Conservation (phyloP, 306 rosid species). For the Trifolium repens region DNA sequence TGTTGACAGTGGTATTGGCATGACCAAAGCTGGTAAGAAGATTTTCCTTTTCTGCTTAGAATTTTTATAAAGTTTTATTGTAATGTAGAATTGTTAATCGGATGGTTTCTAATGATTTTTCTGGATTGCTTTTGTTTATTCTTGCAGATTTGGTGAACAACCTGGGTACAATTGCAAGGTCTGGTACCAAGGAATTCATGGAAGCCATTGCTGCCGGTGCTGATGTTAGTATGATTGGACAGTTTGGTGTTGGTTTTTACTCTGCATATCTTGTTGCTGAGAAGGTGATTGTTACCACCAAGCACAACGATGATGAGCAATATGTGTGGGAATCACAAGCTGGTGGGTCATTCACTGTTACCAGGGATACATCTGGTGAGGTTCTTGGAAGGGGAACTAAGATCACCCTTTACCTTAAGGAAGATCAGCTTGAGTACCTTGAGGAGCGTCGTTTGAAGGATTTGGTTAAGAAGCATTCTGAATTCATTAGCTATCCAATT, state of each 20-base stretch:
- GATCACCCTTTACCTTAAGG: slow-evolving; percentile 73
- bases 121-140: not conserved
- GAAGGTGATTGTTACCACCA: slow-evolving; percentile 74
- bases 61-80: not conserved
- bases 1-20: slow-evolving; percentile 86
- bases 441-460: slow-evolving; percentile 90
- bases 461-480: slow-evolving; percentile 85
- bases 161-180: slow-evolving; percentile 86
- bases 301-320: slow-evolving; percentile 92
- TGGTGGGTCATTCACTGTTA: slow-evolving; percentile 84
- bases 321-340: slow-evolving; percentile 94
- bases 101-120: not conserved
- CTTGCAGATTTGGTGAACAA: slow-evolving; percentile 85
- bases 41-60: rapidly evolving
- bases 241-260: slow-evolving; percentile 91
- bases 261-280: slow-evolving; percentile 89
- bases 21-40: slow-evolving; percentile 89
- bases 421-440: slow-evolving; percentile 86
- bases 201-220: slow-evolving; percentile 93
- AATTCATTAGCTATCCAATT: slow-evolving; percentile 89
- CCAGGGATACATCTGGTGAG: slow-evolving; percentile 80
- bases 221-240: slow-evolving; percentile 95
- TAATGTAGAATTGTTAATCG: not conserved
- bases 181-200: slow-evolving; percentile 95
- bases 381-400: slow-evolving; percentile 80